Evolutionary conservation across 306 rosid species (phyloP), one percentile per base, ranked within the genome.

Genomic region (Prunus armeniaca): DNA sequence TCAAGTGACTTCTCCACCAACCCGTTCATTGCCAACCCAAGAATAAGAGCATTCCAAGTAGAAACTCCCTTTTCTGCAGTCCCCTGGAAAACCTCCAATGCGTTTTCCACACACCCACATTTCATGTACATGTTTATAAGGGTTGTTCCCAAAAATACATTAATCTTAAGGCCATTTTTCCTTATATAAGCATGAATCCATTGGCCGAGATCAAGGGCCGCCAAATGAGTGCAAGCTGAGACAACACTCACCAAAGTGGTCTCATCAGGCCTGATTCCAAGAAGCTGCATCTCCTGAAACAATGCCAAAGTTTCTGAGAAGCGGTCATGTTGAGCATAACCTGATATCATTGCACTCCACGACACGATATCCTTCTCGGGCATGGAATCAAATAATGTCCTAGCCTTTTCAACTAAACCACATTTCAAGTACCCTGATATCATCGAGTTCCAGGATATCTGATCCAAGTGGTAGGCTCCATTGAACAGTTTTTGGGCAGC

Each of bases 381-480:
- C 96, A 89, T 93, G 84, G 93, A 87, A 72, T 72, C 73, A 72
- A 93, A 93, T 58, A 91, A 81, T 45, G 51, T 64, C 85, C 82
- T 75, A 8, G 96, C 96, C 32, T 83, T 83, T 63, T 91, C 86
- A 11, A 91, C 80, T 1, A 73, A 81, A 64, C 93, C 89, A 13
- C 86, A 87, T 82, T 65, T 91, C 81, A 91, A 67, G 88, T 88
- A 86, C 58, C 94, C 96, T 1, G 98, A 91, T 71, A 93, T 82
- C 96, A 91, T 88, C 1, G 98, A 90, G 83, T 93, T 93, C 98
- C 98, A 93, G 51, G 98, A 87, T 65, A 93, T 84, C 82, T 73
- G 78, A 82, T 93, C 93, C 84, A 86, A 77, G 34, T 71, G 70
- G 56, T 65, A 82, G 67, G 96, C 87, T 24, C 70, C 80, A 73